These are phyloP conservation scores for Fusarium nisikadoi DNA, from an alignment of 2,329 filamentous ascomycete species.

Conservation along the genomic window DNA sequence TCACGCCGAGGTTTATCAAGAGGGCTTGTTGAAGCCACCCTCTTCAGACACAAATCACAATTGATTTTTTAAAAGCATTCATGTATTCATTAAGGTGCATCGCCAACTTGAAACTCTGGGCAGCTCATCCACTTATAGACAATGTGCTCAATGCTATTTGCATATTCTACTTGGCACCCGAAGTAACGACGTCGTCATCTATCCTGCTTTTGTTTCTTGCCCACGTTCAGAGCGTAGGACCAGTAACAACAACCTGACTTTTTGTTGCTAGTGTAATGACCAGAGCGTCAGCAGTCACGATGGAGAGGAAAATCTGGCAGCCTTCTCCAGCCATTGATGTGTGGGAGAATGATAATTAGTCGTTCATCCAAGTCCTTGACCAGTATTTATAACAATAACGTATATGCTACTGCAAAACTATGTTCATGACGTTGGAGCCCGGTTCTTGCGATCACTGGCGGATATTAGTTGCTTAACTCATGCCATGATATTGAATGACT, in stretches of 20 bases:
- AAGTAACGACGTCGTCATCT: slow-evolving; percentile 33
- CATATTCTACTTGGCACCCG: slow-evolving; percentile 34
- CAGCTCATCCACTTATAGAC: slow-evolving; percentile 37
- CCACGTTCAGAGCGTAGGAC: slow-evolving; percentile 22
- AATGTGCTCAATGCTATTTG: slow-evolving; percentile 36
- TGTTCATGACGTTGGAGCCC: slow-evolving; percentile 42
- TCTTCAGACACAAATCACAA: background rate
- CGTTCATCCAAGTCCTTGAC: slow-evolving; percentile 37
- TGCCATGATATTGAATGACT: slow-evolving; percentile 18
- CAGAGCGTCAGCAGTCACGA: slow-evolving; percentile 32
- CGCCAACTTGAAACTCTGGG: slow-evolving; percentile 37
- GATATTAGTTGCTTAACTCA: background rate
- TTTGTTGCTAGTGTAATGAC: slow-evolving; percentile 15
- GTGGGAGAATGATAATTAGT: slow-evolving; percentile 25
- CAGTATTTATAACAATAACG: slow-evolving; percentile 36
- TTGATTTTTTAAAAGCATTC: slow-evolving; percentile 28
- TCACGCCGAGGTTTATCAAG: background rate
- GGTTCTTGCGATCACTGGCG: slow-evolving; percentile 45
- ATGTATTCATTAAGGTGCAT: slow-evolving; percentile 47
- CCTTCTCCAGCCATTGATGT: slow-evolving; percentile 31
- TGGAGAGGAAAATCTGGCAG: slow-evolving; percentile 34
- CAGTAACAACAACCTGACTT: slow-evolving; percentile 14
- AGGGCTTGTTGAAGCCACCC: background rate
- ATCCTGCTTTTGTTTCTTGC: slow-evolving; percentile 34
- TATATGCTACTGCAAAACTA: slow-evolving; percentile 42